These are phyloP conservation scores for Aspergillus biplanus DNA, from an alignment of 495 filamentous ascomycete genomes.

Conservation along the genomic window DNA sequence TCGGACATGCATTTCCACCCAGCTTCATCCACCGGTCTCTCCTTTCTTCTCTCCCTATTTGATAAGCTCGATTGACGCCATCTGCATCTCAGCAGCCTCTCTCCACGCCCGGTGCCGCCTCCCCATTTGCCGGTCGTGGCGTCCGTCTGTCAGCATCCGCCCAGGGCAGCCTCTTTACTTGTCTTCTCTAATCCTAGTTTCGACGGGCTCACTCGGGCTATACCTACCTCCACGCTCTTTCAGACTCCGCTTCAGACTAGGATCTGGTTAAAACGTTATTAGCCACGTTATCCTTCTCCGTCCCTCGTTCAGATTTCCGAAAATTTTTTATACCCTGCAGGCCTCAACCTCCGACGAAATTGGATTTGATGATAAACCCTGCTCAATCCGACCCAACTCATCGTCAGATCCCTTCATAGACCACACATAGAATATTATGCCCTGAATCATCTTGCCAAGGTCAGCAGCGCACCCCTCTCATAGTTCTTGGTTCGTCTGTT, in stretches of 20 bases:
- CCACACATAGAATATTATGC: constrained; percentile 11
- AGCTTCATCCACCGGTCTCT: constrained; percentile 11
- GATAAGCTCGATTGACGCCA: constrained; percentile 21
- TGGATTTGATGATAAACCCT: neutral
- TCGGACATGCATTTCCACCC: constrained; percentile 13
- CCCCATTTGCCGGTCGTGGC: constrained; percentile 10
- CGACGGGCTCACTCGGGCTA: constrained; percentile 5
- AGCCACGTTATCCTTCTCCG: constrained; percentile 4
- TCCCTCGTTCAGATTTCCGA: constrained; percentile 17
- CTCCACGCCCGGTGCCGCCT: neutral
- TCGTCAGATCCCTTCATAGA: constrained; percentile 3
- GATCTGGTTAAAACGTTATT: neutral
- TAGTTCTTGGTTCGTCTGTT: constrained; percentile 12
- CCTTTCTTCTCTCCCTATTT: constrained; percentile 14
- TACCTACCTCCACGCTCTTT: constrained; percentile 3
- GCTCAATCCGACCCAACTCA: constrained; percentile 9
- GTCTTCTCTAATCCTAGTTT: constrained; percentile 15
- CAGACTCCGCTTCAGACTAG: neutral
- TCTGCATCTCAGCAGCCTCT: constrained; percentile 8
- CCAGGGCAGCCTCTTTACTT: constrained; percentile 1
- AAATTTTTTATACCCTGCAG: neutral
- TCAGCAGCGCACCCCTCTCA: constrained; percentile 13
- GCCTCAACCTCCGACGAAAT: neutral
- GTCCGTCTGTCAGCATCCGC: constrained; percentile 5
- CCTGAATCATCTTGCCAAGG: constrained; percentile 16